A percentile compares a stretch with the other conserved stretches of the same genome.
phyloP scores from a whole-genome alignment of 192 early-diverging fungal genomes.

The Coemansia guatemalensis region DNA sequence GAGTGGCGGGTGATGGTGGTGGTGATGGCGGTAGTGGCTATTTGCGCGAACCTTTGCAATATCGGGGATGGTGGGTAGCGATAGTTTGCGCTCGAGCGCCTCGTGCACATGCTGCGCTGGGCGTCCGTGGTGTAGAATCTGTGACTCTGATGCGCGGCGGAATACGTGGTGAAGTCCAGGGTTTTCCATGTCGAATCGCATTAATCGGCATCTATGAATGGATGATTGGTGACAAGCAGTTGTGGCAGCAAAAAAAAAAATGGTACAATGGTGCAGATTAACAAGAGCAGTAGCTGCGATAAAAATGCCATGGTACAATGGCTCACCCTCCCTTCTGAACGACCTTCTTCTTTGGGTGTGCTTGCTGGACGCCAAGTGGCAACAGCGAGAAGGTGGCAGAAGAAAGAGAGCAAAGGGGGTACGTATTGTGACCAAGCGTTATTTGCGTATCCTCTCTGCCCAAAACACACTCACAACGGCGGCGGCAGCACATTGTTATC shows the following conservation, averaged over 20 bases:
- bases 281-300: conserved; percentile 12
- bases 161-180: conserved; percentile 37
- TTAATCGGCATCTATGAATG: conserved; percentile 47
- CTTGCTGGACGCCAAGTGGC: conserved; percentile 6
- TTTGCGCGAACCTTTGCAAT: conserved; percentile 37
- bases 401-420: not conserved
- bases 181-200: conserved; percentile 44
- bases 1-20: conserved; percentile 6
- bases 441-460: not conserved
- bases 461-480: not conserved
- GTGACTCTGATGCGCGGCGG: conserved; percentile 51
- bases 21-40: conserved; percentile 7
- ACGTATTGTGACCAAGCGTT: not conserved
- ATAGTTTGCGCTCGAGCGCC: conserved; percentile 49
- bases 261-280: conserved; percentile 16
- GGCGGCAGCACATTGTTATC: not conserved
- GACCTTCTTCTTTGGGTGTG: not conserved
- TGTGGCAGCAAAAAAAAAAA: conserved; percentile 4
- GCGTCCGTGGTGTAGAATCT: conserved; percentile 37
- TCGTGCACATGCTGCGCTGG: conserved; percentile 35
- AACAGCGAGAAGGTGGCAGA: not conserved
- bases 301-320: conserved; percentile 7
- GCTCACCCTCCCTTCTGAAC: not conserved
- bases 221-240: conserved; percentile 3
- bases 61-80: conserved; percentile 48